phyloP scores from a whole-genome alignment of 441 rosid species.

The Euphorbia celastroides region DNA sequence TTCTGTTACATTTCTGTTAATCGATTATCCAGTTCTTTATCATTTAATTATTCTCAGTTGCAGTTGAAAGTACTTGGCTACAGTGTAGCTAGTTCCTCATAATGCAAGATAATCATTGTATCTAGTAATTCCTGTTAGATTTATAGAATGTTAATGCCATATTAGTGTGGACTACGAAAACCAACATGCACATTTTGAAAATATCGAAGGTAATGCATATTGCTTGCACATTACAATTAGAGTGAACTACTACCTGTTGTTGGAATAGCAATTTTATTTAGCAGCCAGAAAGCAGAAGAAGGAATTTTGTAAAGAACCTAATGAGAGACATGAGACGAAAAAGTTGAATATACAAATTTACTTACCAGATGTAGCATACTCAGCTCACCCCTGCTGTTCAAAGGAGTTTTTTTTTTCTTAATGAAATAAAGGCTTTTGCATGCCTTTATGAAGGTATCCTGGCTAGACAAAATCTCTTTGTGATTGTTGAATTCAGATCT shows the following conservation, averaged over 20 bases:
- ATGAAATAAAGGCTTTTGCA: not conserved
- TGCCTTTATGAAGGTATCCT: not conserved
- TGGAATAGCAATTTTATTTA: not conserved
- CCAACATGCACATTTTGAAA: not conserved
- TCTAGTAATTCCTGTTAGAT: not conserved
- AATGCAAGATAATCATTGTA: not conserved
- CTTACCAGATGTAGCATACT: not conserved
- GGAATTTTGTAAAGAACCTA: not conserved
- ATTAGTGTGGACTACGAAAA: not conserved
- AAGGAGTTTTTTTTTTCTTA: not conserved
- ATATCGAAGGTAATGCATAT: not conserved
- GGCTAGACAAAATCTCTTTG: conserved; percentile 8
- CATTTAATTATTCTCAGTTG: too few species aligned
- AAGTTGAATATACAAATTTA: not conserved
- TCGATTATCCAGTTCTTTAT: too few species aligned
- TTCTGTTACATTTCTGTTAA: too few species aligned
- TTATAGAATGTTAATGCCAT: not conserved
- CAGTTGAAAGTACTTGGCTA: not conserved
- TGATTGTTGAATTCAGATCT: not conserved
- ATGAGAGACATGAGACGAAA: not conserved
- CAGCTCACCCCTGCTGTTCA: not conserved
- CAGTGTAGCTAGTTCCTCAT: not conserved
- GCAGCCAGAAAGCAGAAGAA: too few species aligned
- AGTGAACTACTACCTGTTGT: not conserved
- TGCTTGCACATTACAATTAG: not conserved